Evolutionary conservation across 1,284 basidiomycete genomes (phyloP).

Genomic region (Fomitopsis palustris): DNA sequence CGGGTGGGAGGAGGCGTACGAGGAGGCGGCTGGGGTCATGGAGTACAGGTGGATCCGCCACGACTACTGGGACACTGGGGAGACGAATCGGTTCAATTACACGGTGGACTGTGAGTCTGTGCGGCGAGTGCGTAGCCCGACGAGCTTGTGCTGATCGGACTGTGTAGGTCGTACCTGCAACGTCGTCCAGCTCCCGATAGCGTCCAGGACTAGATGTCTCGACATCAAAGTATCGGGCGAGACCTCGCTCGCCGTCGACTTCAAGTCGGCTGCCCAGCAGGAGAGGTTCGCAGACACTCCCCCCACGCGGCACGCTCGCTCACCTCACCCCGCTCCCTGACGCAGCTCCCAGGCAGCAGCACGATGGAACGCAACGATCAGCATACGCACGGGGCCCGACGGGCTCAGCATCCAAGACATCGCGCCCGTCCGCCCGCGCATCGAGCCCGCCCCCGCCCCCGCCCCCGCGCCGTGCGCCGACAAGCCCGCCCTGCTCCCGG

Average conservation of each 20-base stretch:
- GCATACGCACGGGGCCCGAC: slow-evolving; percentile 13
- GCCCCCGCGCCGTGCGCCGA: too few relatives aligned
- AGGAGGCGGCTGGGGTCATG: slow-evolving; percentile 12
- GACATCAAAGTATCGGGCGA: slow-evolving; percentile 27
- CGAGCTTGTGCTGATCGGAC: neutral
- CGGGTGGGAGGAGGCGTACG: slow-evolving; percentile 20
- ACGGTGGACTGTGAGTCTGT: slow-evolving; percentile 25
- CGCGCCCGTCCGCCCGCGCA: slow-evolving; percentile 10
- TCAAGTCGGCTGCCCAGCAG: slow-evolving; percentile 13
- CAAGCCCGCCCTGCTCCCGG: slow-evolving; percentile 1
- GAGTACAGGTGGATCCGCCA: slow-evolving; percentile 26
- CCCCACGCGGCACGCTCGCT: neutral
- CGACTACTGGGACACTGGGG: slow-evolving; percentile 19
- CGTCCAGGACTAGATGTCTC: slow-evolving; percentile 18
- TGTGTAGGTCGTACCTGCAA: slow-evolving; percentile 29
- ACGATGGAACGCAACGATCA: slow-evolving; percentile 19
- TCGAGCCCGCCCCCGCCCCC: slow-evolving; percentile 8
- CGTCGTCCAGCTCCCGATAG: slow-evolving; percentile 25
- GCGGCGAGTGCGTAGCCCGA: too few relatives aligned
- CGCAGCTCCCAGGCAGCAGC: slow-evolving; percentile 18
- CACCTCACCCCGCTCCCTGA: neutral
- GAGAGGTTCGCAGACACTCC: slow-evolving; percentile 18
- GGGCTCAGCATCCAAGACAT: slow-evolving; percentile 17
- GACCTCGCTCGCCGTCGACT: slow-evolving; percentile 17
- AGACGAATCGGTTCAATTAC: slow-evolving; percentile 8